Evolutionary conservation across 83 land plant genomes (phyloP).

Genomic region (Thuja plicata): DNA sequence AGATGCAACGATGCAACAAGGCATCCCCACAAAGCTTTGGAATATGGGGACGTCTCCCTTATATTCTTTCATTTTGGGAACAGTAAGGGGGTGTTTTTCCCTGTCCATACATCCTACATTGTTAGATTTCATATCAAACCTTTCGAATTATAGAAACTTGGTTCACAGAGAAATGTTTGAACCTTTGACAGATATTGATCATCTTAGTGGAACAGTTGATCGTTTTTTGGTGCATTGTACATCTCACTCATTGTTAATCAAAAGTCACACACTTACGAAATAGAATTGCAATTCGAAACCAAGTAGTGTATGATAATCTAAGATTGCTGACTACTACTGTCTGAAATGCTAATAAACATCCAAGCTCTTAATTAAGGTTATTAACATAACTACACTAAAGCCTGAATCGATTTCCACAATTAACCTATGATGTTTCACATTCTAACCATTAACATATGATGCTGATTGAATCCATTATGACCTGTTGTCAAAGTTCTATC

Average conservation of each 20-base stretch:
- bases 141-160: not conserved
- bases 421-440: not conserved
- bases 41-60: too few species aligned
- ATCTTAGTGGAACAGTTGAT: not conserved
- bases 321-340: not conserved
- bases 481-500: not conserved
- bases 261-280: not conserved
- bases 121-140: too few species aligned
- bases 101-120: not conserved
- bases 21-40: too few species aligned
- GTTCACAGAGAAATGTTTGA: not conserved
- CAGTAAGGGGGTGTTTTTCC: not conserved
- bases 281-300: not conserved
- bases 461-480: not conserved
- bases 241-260: not conserved
- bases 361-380: not conserved
- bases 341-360: not conserved
- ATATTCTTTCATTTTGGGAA: too few species aligned
- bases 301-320: not conserved
- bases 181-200: not conserved
- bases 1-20: too few species aligned
- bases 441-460: not conserved
- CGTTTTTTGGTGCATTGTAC: not conserved
- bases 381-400: not conserved
- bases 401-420: not conserved